A percentile compares a stretch with the other conserved stretches of the same genome.
Evolutionary conservation across 495 filamentous ascomycete genomes (phyloP).

Genomic region (Chaetomidium leptoderma): DNA sequence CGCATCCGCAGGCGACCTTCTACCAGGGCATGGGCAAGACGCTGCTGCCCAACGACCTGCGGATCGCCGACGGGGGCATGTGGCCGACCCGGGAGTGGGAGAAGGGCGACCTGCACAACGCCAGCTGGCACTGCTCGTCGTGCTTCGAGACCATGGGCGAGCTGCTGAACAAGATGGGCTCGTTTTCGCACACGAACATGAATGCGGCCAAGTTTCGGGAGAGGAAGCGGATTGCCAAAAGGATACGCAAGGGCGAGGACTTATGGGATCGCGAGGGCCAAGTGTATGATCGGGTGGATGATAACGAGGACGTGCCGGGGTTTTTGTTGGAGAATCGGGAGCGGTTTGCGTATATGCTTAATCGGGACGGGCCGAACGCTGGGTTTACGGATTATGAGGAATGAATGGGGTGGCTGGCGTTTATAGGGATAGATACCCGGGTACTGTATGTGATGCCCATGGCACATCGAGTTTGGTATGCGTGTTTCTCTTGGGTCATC

Average conservation of each 20-base stretch:
- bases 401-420: not conserved
- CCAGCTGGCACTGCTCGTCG: conserved; percentile 53
- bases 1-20: conserved; percentile 53
- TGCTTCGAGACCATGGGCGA: conserved; percentile 51
- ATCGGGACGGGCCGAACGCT: conserved; percentile 36
- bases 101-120: conserved; percentile 41
- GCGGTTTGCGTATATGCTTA: conserved; percentile 37
- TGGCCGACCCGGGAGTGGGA: conserved; percentile 32
- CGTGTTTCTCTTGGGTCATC: too few relatives aligned
- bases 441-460: too few relatives aligned
- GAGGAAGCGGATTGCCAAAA: conserved; percentile 38
- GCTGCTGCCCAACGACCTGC: conserved; percentile 46
- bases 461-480: too few relatives aligned
- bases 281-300: conserved; percentile 44
- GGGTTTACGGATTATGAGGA: conserved; percentile 40
- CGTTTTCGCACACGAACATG: conserved; percentile 47
- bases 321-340: conserved; percentile 35
- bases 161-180: conserved; percentile 49
- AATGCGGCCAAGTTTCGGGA: conserved; percentile 43
- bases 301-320: conserved; percentile 42
- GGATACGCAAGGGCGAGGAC: conserved; percentile 47
- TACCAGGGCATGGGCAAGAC: conserved; percentile 46
- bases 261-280: conserved; percentile 47
- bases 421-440: not conserved
- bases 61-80: conserved; percentile 40